Evolutionary conservation across 2,329 filamentous ascomycete genomes (phyloP), one percentile per base, ranked within the genome.

Genomic region (Colletotrichum musicola): DNA sequence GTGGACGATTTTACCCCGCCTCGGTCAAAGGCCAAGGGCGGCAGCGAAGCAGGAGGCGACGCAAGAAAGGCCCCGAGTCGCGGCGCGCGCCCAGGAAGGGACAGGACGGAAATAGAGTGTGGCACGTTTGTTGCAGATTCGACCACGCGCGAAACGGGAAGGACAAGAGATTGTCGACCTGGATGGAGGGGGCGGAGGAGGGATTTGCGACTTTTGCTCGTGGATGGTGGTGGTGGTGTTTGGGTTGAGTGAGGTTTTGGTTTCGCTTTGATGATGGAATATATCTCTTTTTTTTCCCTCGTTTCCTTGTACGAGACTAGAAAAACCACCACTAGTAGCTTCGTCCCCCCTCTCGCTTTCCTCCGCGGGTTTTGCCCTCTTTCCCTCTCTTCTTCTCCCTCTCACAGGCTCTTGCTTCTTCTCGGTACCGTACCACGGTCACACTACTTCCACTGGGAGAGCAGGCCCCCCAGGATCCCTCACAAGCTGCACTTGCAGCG

Each of bases 1-100:
- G 62, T 60, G 44, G 25, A 54, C 6, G 25, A 54, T 25, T 42
- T 65, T 68, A 68, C 65, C 65, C 65, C 65, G 62, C 65, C 65
- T 68, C 62, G 62, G 62, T 68, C 62, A 51, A 50, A 38, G 46
- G 65, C 65, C 65, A 68, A 68, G 65, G 62, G 65, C 62, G 65
- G 62, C 62, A 68, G 30, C 30, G 30, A 35, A 35, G 30, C 55
- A 27, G 30, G 22, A 40, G 25, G 27, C 22, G 51, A 49, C 50
- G 47, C 49, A 58, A 46, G 47, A 56, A 22, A 42, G 14, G 14
- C 27, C 30, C 30, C 30, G 10, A 10, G 30, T 35, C 10, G 30
- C 30, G 30, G 30, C 30, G 30, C 30, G 30, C 30, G 30, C 30
- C 30, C 30, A 35, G 30, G 30, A 35, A 10, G 3, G 22, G 22